Evolutionary conservation across 192 early-diverging fungal species (phyloP), one percentile per base, ranked within the genome.

Genomic region (Chytriomyces hyalinus): DNA sequence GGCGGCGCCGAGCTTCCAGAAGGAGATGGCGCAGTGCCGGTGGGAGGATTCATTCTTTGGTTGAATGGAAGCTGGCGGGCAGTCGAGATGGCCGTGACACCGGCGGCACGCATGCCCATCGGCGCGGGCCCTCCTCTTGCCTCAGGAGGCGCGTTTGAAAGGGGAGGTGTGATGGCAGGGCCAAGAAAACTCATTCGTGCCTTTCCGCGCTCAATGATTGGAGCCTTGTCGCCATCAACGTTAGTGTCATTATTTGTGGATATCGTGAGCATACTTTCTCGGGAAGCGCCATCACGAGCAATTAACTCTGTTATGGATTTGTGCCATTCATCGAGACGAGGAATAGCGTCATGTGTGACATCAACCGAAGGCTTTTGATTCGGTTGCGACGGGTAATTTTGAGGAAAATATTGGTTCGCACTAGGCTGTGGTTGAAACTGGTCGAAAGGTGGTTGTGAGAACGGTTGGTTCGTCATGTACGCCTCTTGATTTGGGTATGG

Each of bases 331-430:
- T 22, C 63, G 11, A 65, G 63, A 15, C 63, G 63, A 13, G 63
- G 63, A 65, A 65, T 15, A 15, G 63, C 63, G 24, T 65, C 63
- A 26, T 65, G 63, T 1, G 63, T 65, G 13, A 65, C 26, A 43
- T 65, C 63, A 22, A 65, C 26, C 36, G 36, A 36, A 36, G 36
- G 36, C 36, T 36, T 36, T 36, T 36, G 36, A 57, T 57, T 1
- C 15, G 20, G 3, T 4, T 57, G 53, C 3, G 53, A 20, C 0
- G 53, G 53, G 13, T 13, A 13, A n/a, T 57, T 13, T 57, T 57
- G 53, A n/a, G 53, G 20, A 57, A 13, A 20, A 2, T 57, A 4
- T 57, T 57, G 53, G 5, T 57, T 57, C 3, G 20, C 15, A n/a
- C 20, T 13, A 2, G 13, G 53, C 13, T 57, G 53, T 57, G 13